Percentiles rank a stretch among this genome's conserved stretches.
Evolutionary conservation across 2,329 filamentous ascomycete genomes (phyloP).

Genomic region (Aspergillus sp.): DNA sequence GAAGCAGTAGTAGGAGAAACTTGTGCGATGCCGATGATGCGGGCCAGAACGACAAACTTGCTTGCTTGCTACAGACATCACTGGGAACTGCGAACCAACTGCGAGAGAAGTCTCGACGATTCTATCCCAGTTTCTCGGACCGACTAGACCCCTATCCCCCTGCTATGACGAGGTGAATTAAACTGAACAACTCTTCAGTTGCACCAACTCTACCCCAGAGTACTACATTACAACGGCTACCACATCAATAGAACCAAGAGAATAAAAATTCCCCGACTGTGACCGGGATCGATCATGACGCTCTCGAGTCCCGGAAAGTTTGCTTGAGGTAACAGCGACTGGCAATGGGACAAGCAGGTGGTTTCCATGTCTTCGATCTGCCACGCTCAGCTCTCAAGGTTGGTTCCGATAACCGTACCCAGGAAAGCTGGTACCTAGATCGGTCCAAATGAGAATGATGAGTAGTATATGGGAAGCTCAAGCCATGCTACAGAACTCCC

Average conservation of each 20-base stretch:
- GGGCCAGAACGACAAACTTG: not conserved
- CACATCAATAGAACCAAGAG: conserved; percentile 2
- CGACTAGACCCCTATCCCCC: not conserved
- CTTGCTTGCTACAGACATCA: not conserved
- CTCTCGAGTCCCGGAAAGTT: conserved; percentile 13
- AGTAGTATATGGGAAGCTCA: conserved; percentile 1
- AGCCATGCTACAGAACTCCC: not conserved
- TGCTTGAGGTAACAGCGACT: not conserved
- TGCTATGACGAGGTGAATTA: not conserved
- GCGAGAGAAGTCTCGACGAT: conserved; percentile 16
- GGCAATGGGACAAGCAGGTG: not conserved
- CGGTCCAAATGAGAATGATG: not conserved
- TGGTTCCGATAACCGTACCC: conserved; percentile 1
- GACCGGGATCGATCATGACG: conserved; percentile 15
- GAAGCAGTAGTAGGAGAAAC: not conserved
- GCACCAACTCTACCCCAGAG: not conserved
- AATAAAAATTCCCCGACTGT: not conserved
- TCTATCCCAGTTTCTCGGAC: conserved; percentile 1
- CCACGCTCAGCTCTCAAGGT: not conserved
- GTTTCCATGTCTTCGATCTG: not conserved
- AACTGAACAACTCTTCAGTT: not conserved
- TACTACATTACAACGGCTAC: conserved; percentile 7
- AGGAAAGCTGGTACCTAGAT: conserved; percentile 9
- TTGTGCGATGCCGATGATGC: not conserved
- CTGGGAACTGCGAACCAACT: conserved; percentile 8